phyloP scores from a whole-genome alignment of 345 rosid species.

The Linum lewisii region DNA sequence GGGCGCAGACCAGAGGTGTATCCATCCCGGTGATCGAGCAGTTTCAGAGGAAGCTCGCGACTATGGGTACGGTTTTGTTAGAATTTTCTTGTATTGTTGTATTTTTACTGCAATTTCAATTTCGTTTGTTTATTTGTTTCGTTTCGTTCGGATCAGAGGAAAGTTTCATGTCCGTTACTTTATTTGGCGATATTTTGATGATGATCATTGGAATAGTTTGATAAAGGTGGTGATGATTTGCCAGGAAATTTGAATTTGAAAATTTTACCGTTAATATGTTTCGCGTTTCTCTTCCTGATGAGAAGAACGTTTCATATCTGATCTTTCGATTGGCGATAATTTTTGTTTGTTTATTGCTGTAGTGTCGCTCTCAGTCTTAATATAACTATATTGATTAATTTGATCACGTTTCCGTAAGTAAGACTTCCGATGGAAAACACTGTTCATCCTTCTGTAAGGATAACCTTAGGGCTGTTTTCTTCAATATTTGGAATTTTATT shows the following conservation, averaged over 20 bases:
- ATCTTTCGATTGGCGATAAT: not conserved
- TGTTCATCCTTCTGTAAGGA: too few relatives aligned
- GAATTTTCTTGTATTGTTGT: not conserved
- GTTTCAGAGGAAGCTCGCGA: slow-evolving; percentile 53
- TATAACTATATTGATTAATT: too few relatives aligned
- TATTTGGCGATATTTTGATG: too few relatives aligned
- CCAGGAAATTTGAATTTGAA: too few relatives aligned
- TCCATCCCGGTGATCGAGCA: slow-evolving; percentile 48
- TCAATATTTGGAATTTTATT: too few relatives aligned
- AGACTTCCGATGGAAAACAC: too few relatives aligned
- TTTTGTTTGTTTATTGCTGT: not conserved
- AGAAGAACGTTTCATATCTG: not conserved
- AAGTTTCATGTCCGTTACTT: not conserved
- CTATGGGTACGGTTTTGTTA: slow-evolving; percentile 50
- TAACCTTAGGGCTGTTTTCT: too few relatives aligned
- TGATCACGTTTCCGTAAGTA: not conserved
- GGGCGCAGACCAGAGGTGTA: slow-evolving; percentile 54
- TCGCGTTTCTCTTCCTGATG: too few relatives aligned
- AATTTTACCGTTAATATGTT: too few relatives aligned
- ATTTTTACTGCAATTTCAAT: not conserved
- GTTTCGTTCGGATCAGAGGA: not conserved
- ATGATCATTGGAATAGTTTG: too few relatives aligned
- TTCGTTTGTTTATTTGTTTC: slow-evolving; percentile 1
- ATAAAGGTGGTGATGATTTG: too few relatives aligned
- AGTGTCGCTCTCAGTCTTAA: slow-evolving; percentile 3